phyloP scores from a whole-genome alignment of 1,284 basidiomycete species.

The Lentinus polychrous region DNA sequence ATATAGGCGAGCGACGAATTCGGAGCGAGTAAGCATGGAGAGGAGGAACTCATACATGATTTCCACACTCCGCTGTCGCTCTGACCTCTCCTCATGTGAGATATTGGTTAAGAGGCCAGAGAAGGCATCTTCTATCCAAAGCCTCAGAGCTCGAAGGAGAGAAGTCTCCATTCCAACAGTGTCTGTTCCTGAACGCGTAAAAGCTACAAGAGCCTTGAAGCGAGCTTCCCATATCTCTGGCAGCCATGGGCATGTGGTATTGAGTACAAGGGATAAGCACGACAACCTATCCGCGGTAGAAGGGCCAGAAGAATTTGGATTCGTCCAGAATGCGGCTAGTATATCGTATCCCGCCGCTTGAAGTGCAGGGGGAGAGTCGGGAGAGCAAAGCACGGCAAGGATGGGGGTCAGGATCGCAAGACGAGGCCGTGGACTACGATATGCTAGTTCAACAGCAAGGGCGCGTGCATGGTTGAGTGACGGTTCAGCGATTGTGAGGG shows the following conservation, averaged over 20 bases:
- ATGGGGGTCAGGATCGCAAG: slow-evolving; percentile 42
- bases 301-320: slow-evolving; percentile 36
- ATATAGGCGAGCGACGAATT: slow-evolving; percentile 50
- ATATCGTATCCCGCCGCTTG: slow-evolving; percentile 68
- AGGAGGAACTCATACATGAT: slow-evolving; percentile 51
- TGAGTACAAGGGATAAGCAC: slow-evolving; percentile 56
- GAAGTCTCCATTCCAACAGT: slow-evolving; percentile 57
- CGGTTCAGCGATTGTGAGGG: slow-evolving; percentile 28
- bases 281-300: slow-evolving; percentile 50
- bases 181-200: slow-evolving; percentile 51
- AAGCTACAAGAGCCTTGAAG: slow-evolving; percentile 55
- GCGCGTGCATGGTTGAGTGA: slow-evolving; percentile 26
- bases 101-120: slow-evolving; percentile 39
- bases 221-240: slow-evolving; percentile 63
- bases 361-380: slow-evolving; percentile 43
- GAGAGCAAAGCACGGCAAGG: slow-evolving; percentile 47
- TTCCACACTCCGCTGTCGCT: slow-evolving; percentile 57
- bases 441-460: slow-evolving; percentile 20
- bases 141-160: slow-evolving; percentile 46
- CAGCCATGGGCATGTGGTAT: slow-evolving; percentile 40
- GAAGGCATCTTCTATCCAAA: slow-evolving; percentile 61
- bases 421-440: slow-evolving; percentile 19
- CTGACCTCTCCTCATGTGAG: slow-evolving; percentile 36
- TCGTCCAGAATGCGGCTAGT: slow-evolving; percentile 58
- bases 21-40: slow-evolving; percentile 38